Percentiles rank a stretch among this genome's conserved stretches.
Conservation (phyloP, 805 yeast genomes). For the Kodamaea kakaduensis region DNA sequence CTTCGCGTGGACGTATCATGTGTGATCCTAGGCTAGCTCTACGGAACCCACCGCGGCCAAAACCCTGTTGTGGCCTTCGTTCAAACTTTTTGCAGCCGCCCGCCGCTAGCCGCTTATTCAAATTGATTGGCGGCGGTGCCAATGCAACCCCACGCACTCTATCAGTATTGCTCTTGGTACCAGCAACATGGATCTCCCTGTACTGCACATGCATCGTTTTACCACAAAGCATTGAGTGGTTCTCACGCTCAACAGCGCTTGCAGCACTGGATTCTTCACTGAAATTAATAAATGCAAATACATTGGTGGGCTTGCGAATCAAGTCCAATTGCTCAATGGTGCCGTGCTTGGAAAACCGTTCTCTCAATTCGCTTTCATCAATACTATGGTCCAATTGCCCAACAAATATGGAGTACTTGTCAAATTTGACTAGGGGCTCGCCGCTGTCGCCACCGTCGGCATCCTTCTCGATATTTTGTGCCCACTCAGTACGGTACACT, state of each 20-base stretch:
- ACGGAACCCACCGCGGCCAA: too few species aligned
- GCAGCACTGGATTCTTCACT: constrained; percentile 71
- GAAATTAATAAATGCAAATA: constrained; percentile 73
- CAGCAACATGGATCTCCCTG: constrained; percentile 46
- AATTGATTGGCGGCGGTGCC: constrained; percentile 81
- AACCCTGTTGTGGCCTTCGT: too few species aligned
- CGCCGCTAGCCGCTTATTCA: constrained; percentile 19
- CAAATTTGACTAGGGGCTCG: constrained; percentile 36
- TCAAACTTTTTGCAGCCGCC: constrained; percentile 1
- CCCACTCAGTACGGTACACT: constrained; percentile 74
- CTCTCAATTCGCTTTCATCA: constrained; percentile 50
- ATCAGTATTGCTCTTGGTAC: constrained; percentile 3
- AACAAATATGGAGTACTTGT: constrained; percentile 69
- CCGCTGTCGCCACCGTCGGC: constrained; percentile 21
- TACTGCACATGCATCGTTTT: constrained; percentile 84
- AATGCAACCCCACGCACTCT: constrained; percentile 41
- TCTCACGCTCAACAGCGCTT: constrained; percentile 79
- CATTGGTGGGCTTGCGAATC: constrained; percentile 43
- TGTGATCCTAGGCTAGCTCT: too few species aligned
- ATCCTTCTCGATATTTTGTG: constrained; percentile 64
- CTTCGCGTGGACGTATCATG: too few species aligned
- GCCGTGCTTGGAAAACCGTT: constrained; percentile 68
- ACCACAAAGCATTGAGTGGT: constrained; percentile 69
- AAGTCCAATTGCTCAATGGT: constrained; percentile 55
- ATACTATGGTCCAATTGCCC: constrained; percentile 63